These are phyloP conservation scores for Trichoderma polysporum DNA, from an alignment of 2,329 filamentous ascomycete species.

Conservation along the genomic window DNA sequence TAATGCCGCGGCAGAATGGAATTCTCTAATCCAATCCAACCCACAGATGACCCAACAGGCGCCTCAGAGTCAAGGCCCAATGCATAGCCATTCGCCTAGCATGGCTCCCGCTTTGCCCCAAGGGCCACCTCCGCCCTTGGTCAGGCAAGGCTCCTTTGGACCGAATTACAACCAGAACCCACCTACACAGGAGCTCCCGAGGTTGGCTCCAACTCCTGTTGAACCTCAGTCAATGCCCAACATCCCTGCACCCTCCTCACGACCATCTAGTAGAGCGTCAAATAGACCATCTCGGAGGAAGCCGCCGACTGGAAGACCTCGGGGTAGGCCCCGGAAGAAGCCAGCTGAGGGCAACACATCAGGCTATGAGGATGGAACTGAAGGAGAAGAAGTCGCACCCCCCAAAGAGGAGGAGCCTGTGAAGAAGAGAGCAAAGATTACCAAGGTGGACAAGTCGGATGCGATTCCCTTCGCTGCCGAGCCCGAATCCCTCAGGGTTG, in stretches of 20 bases:
- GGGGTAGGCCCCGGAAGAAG: conserved; percentile 57
- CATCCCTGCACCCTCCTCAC: conserved; percentile 42
- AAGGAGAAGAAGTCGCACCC: conserved; percentile 54
- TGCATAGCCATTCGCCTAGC: conserved; percentile 31
- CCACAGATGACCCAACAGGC: conserved; percentile 47
- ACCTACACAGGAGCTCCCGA: conserved; percentile 33
- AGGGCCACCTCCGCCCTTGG: conserved; percentile 26
- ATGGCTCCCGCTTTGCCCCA: conserved; percentile 40
- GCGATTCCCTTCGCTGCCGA: conserved; percentile 70
- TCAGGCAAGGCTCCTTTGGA: conserved; percentile 32
- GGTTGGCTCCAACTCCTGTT: conserved; percentile 38
- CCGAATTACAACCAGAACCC: conserved; percentile 25
- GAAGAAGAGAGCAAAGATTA: conserved; percentile 76
- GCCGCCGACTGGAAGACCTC: conserved; percentile 53
- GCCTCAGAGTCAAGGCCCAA: not conserved
- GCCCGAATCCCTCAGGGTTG: conserved; percentile 80
- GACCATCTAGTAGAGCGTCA: conserved; percentile 61
- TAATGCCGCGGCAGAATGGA: conserved; percentile 74
- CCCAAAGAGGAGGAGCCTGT: conserved; percentile 49
- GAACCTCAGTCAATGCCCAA: conserved; percentile 26
- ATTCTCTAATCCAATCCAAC: conserved; percentile 71
- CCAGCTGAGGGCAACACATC: conserved; percentile 66
- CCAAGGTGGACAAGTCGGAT: conserved; percentile 69
- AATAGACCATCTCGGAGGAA: conserved; percentile 42
- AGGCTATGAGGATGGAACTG: conserved; percentile 66